Evolutionary conservation across 192 early-diverging fungal genomes (phyloP).

Genomic region (Coemansia erecta): DNA sequence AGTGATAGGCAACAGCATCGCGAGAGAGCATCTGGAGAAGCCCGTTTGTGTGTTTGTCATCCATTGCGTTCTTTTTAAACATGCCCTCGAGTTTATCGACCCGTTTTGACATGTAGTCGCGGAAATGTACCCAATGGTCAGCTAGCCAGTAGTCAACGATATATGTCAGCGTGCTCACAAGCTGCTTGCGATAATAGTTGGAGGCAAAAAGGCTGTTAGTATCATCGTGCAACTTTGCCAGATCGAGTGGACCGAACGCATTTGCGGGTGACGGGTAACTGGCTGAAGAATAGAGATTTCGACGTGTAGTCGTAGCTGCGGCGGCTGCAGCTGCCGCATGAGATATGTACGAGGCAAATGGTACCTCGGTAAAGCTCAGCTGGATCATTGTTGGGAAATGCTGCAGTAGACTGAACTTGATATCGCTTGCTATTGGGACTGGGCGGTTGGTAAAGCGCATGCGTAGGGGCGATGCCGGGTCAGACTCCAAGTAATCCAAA

Average conservation of each 20-base stretch:
- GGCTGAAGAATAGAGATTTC: slow-evolving; percentile 25
- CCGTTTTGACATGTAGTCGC: slow-evolving; percentile 49
- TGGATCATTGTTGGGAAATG: slow-evolving; percentile 62
- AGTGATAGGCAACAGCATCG: slow-evolving; percentile 49
- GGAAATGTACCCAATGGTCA: slow-evolving; percentile 30
- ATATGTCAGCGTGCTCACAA: slow-evolving; percentile 40
- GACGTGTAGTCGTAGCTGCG: slow-evolving; percentile 26
- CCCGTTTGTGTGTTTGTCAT: slow-evolving; percentile 17
- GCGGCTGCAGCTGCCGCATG: slow-evolving; percentile 40
- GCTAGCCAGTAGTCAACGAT: slow-evolving; percentile 41
- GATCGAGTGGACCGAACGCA: slow-evolving; percentile 42
- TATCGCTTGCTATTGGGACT: slow-evolving; percentile 64
- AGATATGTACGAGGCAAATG: slow-evolving; percentile 34
- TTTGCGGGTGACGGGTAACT: slow-evolving; percentile 48
- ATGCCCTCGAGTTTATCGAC: slow-evolving; percentile 54
- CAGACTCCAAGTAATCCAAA: slow-evolving; percentile 67
- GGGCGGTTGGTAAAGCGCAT: slow-evolving; percentile 74
- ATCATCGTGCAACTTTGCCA: slow-evolving; percentile 46
- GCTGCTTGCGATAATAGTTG: slow-evolving; percentile 49
- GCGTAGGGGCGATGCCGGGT: slow-evolving; percentile 64
- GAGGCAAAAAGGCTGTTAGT: slow-evolving; percentile 33
- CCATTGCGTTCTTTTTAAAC: slow-evolving; percentile 60
- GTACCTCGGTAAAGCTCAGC: slow-evolving; percentile 60
- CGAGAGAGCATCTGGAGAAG: slow-evolving; percentile 50
- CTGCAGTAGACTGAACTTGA: slow-evolving; percentile 60